Conservation (phyloP, 768 basidiomycete species). For the Agaricus blazei region DNA sequence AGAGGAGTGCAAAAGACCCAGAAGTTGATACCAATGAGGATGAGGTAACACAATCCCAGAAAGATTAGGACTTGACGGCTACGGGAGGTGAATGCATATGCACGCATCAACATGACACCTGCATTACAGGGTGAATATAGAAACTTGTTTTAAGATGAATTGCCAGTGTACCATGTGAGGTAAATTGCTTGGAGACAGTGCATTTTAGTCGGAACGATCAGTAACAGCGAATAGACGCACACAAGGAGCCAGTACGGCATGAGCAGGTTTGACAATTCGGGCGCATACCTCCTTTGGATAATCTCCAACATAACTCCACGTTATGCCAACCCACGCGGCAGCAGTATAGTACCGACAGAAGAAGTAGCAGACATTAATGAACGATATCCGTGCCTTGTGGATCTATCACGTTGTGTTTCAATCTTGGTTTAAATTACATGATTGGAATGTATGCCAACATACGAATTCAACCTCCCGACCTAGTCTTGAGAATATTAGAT, state of each 20-base stretch:
- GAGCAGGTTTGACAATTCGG: slow-evolving; percentile 24
- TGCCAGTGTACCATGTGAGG: slow-evolving; percentile 29
- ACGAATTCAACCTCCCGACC: slow-evolving; percentile 29
- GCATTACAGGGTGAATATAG: not conserved
- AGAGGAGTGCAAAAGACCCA: slow-evolving; percentile 31
- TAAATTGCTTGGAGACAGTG: slow-evolving; percentile 29
- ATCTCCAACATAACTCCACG: slow-evolving; percentile 32
- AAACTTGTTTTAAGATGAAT: not conserved
- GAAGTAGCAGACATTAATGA: slow-evolving; percentile 34
- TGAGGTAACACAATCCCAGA: slow-evolving; percentile 24
- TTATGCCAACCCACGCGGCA: slow-evolving; percentile 28
- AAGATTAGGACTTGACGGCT: slow-evolving; percentile 22
- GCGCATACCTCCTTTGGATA: slow-evolving; percentile 26
- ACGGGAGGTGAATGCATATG: slow-evolving; percentile 37
- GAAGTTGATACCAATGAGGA: slow-evolving; percentile 26
- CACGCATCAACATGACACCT: slow-evolving; percentile 41
- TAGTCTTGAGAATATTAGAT: slow-evolving; percentile 17
- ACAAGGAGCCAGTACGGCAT: slow-evolving; percentile 29
- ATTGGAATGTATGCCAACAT: slow-evolving; percentile 8
- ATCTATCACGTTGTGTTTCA: slow-evolving; percentile 19
- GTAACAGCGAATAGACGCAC: slow-evolving; percentile 15
- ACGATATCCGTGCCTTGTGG: slow-evolving; percentile 30
- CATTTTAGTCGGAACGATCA: not conserved
- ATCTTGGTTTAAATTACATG: not conserved
- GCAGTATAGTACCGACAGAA: slow-evolving; percentile 39